Evolutionary conservation across 192 early-diverging fungal species (phyloP).

Genomic region (Funneliformis mosseae): DNA sequence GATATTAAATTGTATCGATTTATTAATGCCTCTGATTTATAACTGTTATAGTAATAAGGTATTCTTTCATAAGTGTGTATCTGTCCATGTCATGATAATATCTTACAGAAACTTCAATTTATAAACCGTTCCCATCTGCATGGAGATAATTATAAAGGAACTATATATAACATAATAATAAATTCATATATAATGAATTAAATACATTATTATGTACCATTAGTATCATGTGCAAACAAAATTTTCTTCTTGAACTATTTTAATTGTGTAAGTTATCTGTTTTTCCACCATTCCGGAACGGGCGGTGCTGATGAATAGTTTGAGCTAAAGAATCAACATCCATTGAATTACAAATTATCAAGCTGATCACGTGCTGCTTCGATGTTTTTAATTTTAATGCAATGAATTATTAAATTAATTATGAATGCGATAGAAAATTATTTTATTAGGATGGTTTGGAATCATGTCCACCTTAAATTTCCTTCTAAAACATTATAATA

Average conservation of each 20-base stretch:
- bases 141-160: slow-evolving; percentile 74
- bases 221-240: slow-evolving; percentile 62
- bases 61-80: slow-evolving; percentile 66
- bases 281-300: slow-evolving; percentile 41
- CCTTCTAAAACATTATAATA: slow-evolving; percentile 58
- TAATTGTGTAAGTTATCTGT: slow-evolving; percentile 63
- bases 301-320: slow-evolving; percentile 41
- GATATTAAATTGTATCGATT: too few species aligned
- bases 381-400: slow-evolving; percentile 61
- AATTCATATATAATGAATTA: too few species aligned
- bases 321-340: too few species aligned
- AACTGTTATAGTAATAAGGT: slow-evolving; percentile 31
- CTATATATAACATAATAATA: slow-evolving; percentile 34
- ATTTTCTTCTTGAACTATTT: slow-evolving; percentile 68
- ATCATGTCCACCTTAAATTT: slow-evolving; percentile 50
- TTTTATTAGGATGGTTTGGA: slow-evolving; percentile 39
- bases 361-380: slow-evolving; percentile 54
- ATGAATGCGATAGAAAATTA: neutral
- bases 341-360: slow-evolving; percentile 56
- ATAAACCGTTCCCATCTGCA: slow-evolving; percentile 68
- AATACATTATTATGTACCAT: slow-evolving; percentile 48
- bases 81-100: slow-evolving; percentile 67
- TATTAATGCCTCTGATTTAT: neutral
- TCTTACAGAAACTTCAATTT: slow-evolving; percentile 64
- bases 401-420: slow-evolving; percentile 32